Percentiles rank a stretch among this genome's conserved stretches.
Evolutionary conservation across 1,139 yeast genomes (phyloP).

Genomic region (Entelexis sorbosivorans): DNA sequence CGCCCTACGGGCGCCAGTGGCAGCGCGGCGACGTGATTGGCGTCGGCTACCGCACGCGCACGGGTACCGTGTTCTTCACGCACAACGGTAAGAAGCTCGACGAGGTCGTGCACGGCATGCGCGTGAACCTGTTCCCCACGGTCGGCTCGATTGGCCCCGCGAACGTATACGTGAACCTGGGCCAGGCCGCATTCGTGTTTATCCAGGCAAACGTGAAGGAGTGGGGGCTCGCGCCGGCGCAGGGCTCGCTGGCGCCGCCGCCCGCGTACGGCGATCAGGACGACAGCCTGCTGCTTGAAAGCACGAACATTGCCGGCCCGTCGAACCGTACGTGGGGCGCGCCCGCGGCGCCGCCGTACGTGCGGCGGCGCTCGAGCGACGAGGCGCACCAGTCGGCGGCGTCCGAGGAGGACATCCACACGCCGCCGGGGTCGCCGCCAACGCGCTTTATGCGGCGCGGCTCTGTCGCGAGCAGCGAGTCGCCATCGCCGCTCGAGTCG

Average conservation of each 20-base stretch:
- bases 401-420: constrained; percentile 3
- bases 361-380: constrained; percentile 14
- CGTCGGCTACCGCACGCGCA: constrained; percentile 68
- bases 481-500: no score
- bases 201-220: constrained; percentile 91
- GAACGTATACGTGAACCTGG: constrained; percentile 69
- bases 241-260: constrained; percentile 64
- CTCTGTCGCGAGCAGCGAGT: no score
- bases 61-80: constrained; percentile 79
- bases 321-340: not conserved
- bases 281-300: constrained; percentile 33
- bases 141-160: constrained; percentile 76
- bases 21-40: constrained; percentile 87
- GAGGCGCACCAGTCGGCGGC: constrained; percentile 13
- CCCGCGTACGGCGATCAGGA: constrained; percentile 53
- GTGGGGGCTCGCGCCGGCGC: constrained; percentile 78
- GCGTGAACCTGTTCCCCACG: constrained; percentile 74
- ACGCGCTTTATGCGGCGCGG: not conserved
- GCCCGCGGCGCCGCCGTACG: constrained; percentile 18
- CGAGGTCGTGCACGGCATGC: constrained; percentile 73
- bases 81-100: constrained; percentile 80
- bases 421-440: constrained; percentile 18
- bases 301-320: constrained; percentile 9
- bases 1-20: constrained; percentile 61
- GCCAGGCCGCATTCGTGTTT: constrained; percentile 86